Conservation (phyloP, 495 filamentous ascomycete genomes). For the Penicillium argentinense region DNA sequence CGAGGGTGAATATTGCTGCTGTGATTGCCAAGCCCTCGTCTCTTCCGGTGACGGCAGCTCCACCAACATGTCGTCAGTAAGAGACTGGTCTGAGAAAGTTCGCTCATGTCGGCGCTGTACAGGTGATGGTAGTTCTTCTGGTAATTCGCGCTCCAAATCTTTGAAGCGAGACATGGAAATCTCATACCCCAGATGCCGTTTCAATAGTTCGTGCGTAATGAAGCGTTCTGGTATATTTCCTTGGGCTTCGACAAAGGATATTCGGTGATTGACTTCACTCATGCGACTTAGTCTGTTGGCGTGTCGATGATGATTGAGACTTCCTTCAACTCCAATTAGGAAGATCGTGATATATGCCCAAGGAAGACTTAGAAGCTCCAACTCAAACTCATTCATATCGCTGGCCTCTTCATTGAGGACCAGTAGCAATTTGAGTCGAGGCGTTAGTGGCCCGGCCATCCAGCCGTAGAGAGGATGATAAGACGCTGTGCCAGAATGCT, state of each 20-base stretch:
- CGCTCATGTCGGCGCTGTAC: background rate
- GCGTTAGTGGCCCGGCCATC: slow-evolving; percentile 48
- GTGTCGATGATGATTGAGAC: slow-evolving; percentile 49
- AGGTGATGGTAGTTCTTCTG: slow-evolving; percentile 1
- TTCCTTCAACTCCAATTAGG: slow-evolving; percentile 49
- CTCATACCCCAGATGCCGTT: slow-evolving; percentile 47
- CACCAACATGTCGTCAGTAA: slow-evolving; percentile 2
- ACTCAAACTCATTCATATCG: slow-evolving; percentile 53
- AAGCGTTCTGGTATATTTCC: slow-evolving; percentile 47
- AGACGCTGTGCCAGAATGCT: slow-evolving; percentile 44
- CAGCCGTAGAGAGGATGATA: slow-evolving; percentile 50
- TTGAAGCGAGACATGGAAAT: slow-evolving; percentile 44
- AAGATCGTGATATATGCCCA: slow-evolving; percentile 53
- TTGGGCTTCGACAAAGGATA: slow-evolving; percentile 51
- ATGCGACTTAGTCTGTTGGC: slow-evolving; percentile 49
- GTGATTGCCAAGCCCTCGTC: slow-evolving; percentile 3
- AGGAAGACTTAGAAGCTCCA: slow-evolving; percentile 43
- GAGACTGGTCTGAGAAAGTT: background rate
- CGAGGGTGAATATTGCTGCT: background rate
- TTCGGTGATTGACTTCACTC: slow-evolving; percentile 46
- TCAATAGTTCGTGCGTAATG: slow-evolving; percentile 48
- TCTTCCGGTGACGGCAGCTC: slow-evolving; percentile 11
- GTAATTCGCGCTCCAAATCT: slow-evolving; percentile 18
- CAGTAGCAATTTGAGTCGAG: slow-evolving; percentile 43
- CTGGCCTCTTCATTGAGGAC: slow-evolving; percentile 46